phyloP scores from a whole-genome alignment of 306 rosid genomes.

The Hylodesmum podocarpum region DNA sequence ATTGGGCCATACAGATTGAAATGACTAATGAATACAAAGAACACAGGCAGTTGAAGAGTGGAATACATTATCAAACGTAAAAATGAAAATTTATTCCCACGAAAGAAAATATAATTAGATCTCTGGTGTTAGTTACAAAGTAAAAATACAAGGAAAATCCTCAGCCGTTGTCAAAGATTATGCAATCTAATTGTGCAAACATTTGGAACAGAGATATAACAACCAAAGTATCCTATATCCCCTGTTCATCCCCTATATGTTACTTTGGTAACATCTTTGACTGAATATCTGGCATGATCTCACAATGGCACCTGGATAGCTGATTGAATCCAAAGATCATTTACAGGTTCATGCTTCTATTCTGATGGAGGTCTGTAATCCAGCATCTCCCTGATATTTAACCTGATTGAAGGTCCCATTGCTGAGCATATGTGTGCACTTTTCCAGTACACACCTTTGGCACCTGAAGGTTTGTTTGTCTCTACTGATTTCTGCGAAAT shows the following conservation, averaged over 20 bases:
- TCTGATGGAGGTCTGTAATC: constrained; percentile 69
- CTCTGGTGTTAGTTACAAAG: constrained; percentile 41
- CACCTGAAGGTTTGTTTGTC: constrained; percentile 87
- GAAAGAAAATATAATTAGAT: constrained; percentile 35
- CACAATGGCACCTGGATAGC: constrained; percentile 37
- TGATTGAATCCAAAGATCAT: constrained; percentile 47
- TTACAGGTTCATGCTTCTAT: constrained; percentile 43
- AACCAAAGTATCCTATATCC: constrained; percentile 23
- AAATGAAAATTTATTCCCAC: constrained; percentile 11
- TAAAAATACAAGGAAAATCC: constrained; percentile 42
- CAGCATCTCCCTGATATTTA: constrained; percentile 87
- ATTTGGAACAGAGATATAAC: constrained; percentile 34
- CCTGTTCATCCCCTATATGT: constrained; percentile 37
- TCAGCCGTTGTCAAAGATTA: constrained; percentile 50
- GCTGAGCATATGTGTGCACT: constrained; percentile 94
- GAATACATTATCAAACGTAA: neutral
- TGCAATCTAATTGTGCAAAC: constrained; percentile 20
- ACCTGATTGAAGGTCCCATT: constrained; percentile 93
- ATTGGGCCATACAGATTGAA: neutral
- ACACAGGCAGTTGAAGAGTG: neutral
- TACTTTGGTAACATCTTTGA: constrained; percentile 52
- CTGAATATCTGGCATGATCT: constrained; percentile 34
- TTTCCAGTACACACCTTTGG: constrained; percentile 97
- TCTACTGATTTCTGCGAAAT: constrained; percentile 84
- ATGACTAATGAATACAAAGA: constrained; percentile 12